Percentiles rank a stretch among this genome's conserved stretches.
These are phyloP conservation scores for Penicillium roqueforti DNA, from an alignment of 495 filamentous ascomycete genomes.

Conservation along the genomic window DNA sequence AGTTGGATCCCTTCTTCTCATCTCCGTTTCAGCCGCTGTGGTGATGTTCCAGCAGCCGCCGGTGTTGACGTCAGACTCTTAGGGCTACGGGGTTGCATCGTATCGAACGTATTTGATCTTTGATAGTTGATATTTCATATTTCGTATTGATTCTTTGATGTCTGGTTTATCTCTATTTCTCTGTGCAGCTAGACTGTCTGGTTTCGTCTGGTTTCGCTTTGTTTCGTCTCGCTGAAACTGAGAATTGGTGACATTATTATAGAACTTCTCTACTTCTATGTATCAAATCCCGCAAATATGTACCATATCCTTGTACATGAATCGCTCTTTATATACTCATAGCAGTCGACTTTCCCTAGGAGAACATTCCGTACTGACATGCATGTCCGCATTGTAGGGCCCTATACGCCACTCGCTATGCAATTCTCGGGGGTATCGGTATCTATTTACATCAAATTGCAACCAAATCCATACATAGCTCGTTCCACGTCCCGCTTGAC, in stretches of 20 bases:
- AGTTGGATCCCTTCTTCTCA: conserved; percentile 13
- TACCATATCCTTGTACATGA: neutral
- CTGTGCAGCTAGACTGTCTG: neutral
- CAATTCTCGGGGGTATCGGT: conserved; percentile 26
- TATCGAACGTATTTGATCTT: neutral
- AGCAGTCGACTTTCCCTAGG: neutral
- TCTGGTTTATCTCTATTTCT: neutral
- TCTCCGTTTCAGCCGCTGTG: conserved; percentile 19
- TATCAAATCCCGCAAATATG: neutral
- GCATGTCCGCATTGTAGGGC: neutral
- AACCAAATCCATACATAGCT: conserved; percentile 97
- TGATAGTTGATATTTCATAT: neutral
- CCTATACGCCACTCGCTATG: conserved; percentile 26
- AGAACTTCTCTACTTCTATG: neutral
- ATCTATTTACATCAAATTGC: conserved; percentile 65
- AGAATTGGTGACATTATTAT: neutral
- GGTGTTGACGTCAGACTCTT: conserved; percentile 31
- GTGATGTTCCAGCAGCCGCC: conserved; percentile 29
- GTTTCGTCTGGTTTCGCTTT: neutral
- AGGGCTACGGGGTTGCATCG: conserved; percentile 3
- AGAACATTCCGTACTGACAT: neutral
- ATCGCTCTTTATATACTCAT: neutral
- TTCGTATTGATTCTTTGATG: neutral
- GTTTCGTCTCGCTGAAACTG: neutral
- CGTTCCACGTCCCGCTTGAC: conserved; percentile 86